Conservation (phyloP, 768 basidiomycete species). For the Kwoniella shandongensis region DNA sequence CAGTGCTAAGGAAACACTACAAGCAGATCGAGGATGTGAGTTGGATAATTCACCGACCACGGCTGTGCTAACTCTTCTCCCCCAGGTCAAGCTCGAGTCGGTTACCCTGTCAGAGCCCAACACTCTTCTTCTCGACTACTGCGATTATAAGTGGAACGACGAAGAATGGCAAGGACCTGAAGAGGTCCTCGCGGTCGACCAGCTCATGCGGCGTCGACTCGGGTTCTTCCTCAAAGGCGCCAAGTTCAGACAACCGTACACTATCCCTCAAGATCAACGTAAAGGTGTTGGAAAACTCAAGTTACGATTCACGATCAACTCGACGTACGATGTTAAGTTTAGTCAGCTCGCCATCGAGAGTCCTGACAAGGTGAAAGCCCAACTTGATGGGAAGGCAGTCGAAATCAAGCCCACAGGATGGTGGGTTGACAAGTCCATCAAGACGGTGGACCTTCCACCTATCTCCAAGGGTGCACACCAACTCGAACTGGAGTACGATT, state of each 20-base stretch:
- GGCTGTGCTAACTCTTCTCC: no score
- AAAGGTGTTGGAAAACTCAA: constrained; percentile 15
- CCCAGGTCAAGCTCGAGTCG: constrained; percentile 18
- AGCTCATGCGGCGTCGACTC: constrained; percentile 24
- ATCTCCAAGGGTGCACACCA: constrained; percentile 23
- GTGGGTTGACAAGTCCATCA: constrained; percentile 42
- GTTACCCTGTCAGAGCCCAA: constrained; percentile 36
- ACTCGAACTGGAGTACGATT: constrained; percentile 23
- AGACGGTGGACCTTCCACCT: constrained; percentile 19
- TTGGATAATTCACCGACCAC: not conserved
- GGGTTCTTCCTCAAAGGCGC: constrained; percentile 31
- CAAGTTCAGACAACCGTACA: constrained; percentile 36
- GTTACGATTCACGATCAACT: constrained; percentile 28
- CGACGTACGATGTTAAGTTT: constrained; percentile 4
- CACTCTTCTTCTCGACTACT: constrained; percentile 33
- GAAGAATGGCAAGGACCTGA: constrained; percentile 26
- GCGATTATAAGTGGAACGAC: constrained; percentile 25
- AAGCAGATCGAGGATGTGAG: constrained; percentile 28
- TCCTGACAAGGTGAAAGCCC: constrained; percentile 18
- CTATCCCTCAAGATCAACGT: constrained; percentile 23
- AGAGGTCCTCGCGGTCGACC: constrained; percentile 39
- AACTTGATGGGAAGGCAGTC: constrained; percentile 22
- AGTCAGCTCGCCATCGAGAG: constrained; percentile 28
- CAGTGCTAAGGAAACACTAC: constrained; percentile 19
- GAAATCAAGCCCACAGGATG: constrained; percentile 19